These are phyloP conservation scores for Leersia perrieri DNA, from an alignment of 176 grass and related monocot genomes.

Conservation along the genomic window DNA sequence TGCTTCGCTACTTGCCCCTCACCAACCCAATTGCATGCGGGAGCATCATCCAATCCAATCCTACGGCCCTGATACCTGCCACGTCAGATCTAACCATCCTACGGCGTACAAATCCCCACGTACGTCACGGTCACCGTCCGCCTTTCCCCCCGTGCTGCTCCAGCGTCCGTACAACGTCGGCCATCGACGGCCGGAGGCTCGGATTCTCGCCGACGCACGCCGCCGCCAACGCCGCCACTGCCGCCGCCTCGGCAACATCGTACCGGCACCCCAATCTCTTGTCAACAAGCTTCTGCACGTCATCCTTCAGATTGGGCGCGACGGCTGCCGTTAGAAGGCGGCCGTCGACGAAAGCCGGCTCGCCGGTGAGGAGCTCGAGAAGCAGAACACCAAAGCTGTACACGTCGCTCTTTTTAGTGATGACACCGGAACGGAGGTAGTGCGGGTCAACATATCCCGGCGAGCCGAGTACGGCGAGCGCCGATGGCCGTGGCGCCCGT, in stretches of 20 bases:
- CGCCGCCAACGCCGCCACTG: slow-evolving; percentile 25
- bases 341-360: slow-evolving; percentile 55
- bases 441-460: slow-evolving; percentile 89
- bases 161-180: slow-evolving; percentile 37
- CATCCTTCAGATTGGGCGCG: slow-evolving; percentile 20
- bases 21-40: slow-evolving; percentile 14
- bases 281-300: slow-evolving; percentile 44
- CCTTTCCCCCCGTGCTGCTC: neutral
- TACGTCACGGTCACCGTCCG: neutral
- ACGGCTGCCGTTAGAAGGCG: slow-evolving; percentile 46
- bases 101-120: neutral
- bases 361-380: slow-evolving; percentile 80
- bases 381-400: slow-evolving; percentile 90
- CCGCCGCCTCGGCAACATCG: slow-evolving; percentile 34
- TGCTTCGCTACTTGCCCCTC: slow-evolving; percentile 17
- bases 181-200: slow-evolving; percentile 54
- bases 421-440: slow-evolving; percentile 66
- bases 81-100: neutral
- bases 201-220: slow-evolving; percentile 48
- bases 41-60: neutral
- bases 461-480: slow-evolving; percentile 48
- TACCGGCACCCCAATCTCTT: slow-evolving; percentile 40
- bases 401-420: slow-evolving; percentile 81
- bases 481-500: neutral
- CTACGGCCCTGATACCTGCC: neutral